Percentiles rank a stretch among this genome's conserved stretches.
Conservation (phyloP, 192 early-diverging fungal species). For the Diversispora eburnea region DNA sequence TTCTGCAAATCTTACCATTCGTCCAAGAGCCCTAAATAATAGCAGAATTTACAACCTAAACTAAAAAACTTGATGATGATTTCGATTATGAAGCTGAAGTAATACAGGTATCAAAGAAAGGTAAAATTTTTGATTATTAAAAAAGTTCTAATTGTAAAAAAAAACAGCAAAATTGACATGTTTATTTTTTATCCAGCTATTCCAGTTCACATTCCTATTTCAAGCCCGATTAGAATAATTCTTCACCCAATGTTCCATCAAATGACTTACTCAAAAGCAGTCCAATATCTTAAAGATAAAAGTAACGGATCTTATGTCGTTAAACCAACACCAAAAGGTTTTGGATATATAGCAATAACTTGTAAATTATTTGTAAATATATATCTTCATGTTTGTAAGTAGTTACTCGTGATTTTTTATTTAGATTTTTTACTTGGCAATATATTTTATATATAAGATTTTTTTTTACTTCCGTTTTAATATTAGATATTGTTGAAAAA, state of each 20-base stretch:
- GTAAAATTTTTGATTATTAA: background rate
- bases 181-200: background rate
- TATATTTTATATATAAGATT: background rate
- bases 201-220: conserved; percentile 48
- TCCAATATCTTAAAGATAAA: conserved; percentile 63
- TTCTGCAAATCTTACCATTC: conserved; percentile 69
- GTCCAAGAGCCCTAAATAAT: conserved; percentile 50
- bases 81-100: background rate
- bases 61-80: background rate
- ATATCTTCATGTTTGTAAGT: conserved; percentile 80
- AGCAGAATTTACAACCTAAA: background rate
- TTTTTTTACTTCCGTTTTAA: background rate
- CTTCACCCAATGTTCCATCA: conserved; percentile 76
- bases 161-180: background rate
- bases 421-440: background rate
- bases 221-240: conserved; percentile 38
- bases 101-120: background rate
- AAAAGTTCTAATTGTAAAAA: background rate
- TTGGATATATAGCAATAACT: conserved; percentile 85
- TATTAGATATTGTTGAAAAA: conserved; percentile 62
- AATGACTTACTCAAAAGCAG: conserved; percentile 68
- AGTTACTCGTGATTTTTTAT: background rate
- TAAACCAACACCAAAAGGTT: conserved; percentile 84
- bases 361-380: conserved; percentile 87
- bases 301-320: conserved; percentile 78